Conservation (phyloP, 805 yeast species). For the Candida manassasensis region DNA sequence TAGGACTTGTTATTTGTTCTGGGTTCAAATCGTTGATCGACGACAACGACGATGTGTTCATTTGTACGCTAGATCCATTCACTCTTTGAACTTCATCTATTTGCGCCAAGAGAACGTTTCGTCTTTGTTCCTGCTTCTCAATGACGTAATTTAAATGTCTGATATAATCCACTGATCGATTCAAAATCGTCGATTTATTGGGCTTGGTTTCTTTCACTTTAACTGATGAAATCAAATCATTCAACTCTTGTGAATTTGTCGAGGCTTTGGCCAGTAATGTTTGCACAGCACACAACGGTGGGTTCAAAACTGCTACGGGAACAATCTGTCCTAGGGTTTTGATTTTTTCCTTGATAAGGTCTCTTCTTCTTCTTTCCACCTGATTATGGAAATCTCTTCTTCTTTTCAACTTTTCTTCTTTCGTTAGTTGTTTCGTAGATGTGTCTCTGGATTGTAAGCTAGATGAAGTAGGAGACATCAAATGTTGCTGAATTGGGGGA, state of each 20-base stretch:
- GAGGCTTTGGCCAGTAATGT: constrained; percentile 31
- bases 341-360: constrained; percentile 82
- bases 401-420: constrained; percentile 69
- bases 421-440: constrained; percentile 38
- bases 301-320: constrained; percentile 66
- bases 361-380: constrained; percentile 88
- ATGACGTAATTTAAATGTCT: constrained; percentile 59
- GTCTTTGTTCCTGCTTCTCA: constrained; percentile 48
- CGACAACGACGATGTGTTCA: not conserved
- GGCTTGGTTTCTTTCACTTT: constrained; percentile 67
- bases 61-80: not conserved
- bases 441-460: constrained; percentile 10
- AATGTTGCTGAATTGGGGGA: constrained; percentile 19
- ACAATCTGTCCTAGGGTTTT: constrained; percentile 77
- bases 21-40: not conserved
- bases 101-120: constrained; percentile 31
- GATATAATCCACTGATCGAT: constrained; percentile 77
- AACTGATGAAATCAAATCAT: constrained; percentile 34
- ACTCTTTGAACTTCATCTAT: constrained; percentile 14
- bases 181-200: constrained; percentile 73
- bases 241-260: constrained; percentile 27
- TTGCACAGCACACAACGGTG: constrained; percentile 40
- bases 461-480: constrained; percentile 19
- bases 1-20: constrained; percentile 5
- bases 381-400: constrained; percentile 91